Evolutionary conservation across 148 eudicot genomes (phyloP).

Genomic region (Heliosperma pusillum): DNA sequence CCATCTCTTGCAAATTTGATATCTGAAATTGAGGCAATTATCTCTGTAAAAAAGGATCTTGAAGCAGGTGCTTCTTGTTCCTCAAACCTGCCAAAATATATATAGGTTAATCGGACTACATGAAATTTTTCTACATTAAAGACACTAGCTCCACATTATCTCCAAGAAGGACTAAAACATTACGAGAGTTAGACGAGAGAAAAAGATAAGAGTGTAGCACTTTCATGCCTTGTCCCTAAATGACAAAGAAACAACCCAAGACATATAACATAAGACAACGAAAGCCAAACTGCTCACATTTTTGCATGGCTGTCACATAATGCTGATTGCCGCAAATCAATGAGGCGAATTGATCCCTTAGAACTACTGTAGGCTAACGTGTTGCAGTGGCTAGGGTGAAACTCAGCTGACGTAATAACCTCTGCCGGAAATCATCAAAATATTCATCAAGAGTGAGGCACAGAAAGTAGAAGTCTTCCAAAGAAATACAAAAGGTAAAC

Average conservation of each 20-base stretch:
- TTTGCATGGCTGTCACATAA: slow-evolving; percentile 71
- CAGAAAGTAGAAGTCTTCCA: neutral
- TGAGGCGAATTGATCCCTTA: slow-evolving; percentile 70
- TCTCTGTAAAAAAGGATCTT: slow-evolving; percentile 75
- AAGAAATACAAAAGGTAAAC: neutral
- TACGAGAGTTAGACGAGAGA: neutral
- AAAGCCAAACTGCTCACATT: slow-evolving; percentile 45
- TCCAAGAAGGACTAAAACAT: neutral
- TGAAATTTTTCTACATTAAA: neutral
- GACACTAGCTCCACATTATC: neutral
- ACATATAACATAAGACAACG: slow-evolving; percentile 1
- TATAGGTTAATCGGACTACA: neutral
- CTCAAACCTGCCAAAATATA: slow-evolving; percentile 53
- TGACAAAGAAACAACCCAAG: neutral
- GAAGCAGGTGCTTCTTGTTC: slow-evolving; percentile 75
- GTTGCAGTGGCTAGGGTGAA: slow-evolving; percentile 76
- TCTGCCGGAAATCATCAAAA: slow-evolving; percentile 39
- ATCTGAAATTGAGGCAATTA: slow-evolving; percentile 76
- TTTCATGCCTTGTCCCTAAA: slow-evolving; percentile 8
- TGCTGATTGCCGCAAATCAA: slow-evolving; percentile 84
- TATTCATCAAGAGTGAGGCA: neutral
- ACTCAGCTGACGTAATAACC: slow-evolving; percentile 85
- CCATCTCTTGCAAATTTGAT: slow-evolving; percentile 73
- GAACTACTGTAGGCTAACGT: slow-evolving; percentile 81
- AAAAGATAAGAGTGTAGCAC: neutral